Base-by-base conservation (phyloP, 345 rosid species). In the Populus alba region DNA sequence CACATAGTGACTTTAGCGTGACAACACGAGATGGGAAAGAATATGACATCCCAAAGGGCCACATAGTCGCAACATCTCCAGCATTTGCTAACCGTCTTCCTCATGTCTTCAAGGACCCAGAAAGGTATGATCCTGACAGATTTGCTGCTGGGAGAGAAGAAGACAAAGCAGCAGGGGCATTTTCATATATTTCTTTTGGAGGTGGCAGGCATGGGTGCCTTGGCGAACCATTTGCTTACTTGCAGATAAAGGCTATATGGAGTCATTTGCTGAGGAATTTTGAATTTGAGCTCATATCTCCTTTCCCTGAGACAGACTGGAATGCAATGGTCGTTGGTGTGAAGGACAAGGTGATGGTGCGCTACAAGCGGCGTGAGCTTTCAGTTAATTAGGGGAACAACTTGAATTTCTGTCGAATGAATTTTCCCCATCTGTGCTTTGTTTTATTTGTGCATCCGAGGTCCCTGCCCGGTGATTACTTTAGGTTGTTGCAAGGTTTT, bases 301-400 rank as follows among this genome's bases (percentile, higher is more conserved):
- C 99, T 1, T 96, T 96, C 83, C 99, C 99, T 13, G 98, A 94
- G 91, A 91, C 87, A 5, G 99, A 96, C 83, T 96, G 99, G 99
- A 96, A 94, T 39, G 98, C 99, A 3, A 96, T 96, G 99, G 99
- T 96, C 23, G 99, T 96, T 49, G 98, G 99, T 16, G 99, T 96
- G 31, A 96, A 96, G 84, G 99, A 93, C 66, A 89, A 87, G 72
- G 98, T 96, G 77, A 94, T 96, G 99, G 99, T 92, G 77, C 91
- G 90, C 47, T 94, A 90, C 88, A 92, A 92, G 90, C 74, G 83
- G 25, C 77, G 80, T 27, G 69, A 74, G 63, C 82, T 79, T 69
- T 59, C 78, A 61, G 78, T 74, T 29, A 25, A 61, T 41, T 74
- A 74, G 1, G 22, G 20, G 41, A 37, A 23, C 31, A 73, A 6